A percentile compares a stretch with the other conserved stretches of the same genome.
Evolutionary conservation across 306 rosid genomes (phyloP).

Genomic region (Ceratonia siliqua): DNA sequence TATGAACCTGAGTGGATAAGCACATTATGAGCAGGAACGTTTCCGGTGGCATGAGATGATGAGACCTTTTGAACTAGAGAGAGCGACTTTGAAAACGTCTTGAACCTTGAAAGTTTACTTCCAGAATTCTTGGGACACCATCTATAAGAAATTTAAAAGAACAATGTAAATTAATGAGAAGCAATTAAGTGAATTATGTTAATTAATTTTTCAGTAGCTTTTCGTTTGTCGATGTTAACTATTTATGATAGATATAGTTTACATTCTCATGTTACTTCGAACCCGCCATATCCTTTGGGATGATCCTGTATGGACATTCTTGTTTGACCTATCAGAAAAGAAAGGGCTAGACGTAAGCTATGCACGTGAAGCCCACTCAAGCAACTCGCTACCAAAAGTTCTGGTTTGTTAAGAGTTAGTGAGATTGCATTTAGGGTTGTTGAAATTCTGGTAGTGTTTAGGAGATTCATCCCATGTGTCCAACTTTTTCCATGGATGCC

Average conservation of each 20-base stretch:
- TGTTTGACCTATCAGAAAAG: conserved; percentile 21
- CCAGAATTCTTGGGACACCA: too few relatives aligned
- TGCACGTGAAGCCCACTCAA: conserved; percentile 38
- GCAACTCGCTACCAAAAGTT: background rate
- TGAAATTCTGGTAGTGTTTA: conserved; percentile 4
- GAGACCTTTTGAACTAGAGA: too few relatives aligned
- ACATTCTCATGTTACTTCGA: background rate
- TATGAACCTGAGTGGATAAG: conserved; percentile 27
- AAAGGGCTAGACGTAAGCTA: conserved; percentile 5
- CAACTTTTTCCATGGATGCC: conserved; percentile 14
- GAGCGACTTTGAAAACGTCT: background rate
- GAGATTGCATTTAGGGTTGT: conserved; percentile 24
- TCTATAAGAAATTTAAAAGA: too few relatives aligned
- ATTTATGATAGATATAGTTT: background rate
- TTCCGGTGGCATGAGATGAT: conserved; percentile 13
- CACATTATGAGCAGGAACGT: conserved; percentile 33
- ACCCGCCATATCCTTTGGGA: background rate
- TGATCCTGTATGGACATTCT: background rate
- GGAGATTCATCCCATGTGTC: background rate
- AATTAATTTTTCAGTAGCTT: too few relatives aligned
- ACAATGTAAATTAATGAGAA: too few relatives aligned
- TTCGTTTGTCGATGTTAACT: too few relatives aligned
- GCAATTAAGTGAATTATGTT: too few relatives aligned
- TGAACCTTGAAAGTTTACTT: background rate
- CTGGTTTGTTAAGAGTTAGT: conserved; percentile 23